Conservation (phyloP, 352 stramenopile species). For the Pythium scleroteichum region DNA sequence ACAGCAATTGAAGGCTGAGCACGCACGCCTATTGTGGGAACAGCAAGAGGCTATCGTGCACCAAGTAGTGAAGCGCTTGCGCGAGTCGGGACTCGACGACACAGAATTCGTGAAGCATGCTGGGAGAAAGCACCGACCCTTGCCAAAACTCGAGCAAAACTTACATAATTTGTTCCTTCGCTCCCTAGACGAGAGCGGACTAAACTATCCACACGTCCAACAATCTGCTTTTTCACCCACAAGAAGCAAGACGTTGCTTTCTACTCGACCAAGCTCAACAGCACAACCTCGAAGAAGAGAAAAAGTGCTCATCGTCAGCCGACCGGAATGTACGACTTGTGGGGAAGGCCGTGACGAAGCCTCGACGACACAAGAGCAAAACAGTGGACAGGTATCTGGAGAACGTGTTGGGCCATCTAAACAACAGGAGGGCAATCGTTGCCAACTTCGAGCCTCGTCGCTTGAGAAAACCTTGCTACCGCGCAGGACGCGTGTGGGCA, state of each 20-base stretch:
- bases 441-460: too few relatives aligned
- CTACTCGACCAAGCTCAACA: not conserved
- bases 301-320: conserved; percentile 11
- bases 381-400: not conserved
- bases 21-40: conserved; percentile 48
- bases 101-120: not conserved
- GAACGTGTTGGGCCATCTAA: too few relatives aligned
- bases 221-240: conserved; percentile 8
- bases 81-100: conserved; percentile 25
- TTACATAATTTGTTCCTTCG: conserved; percentile 53
- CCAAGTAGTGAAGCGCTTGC: conserved; percentile 58
- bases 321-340: not conserved
- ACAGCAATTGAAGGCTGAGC: conserved; percentile 41
- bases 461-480: too few relatives aligned
- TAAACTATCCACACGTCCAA: conserved; percentile 63
- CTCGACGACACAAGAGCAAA: not conserved
- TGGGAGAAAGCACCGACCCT: not conserved
- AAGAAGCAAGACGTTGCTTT: not conserved
- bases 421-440: too few relatives aligned
- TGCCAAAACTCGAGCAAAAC: conserved; percentile 42
- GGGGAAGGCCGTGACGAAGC: not conserved
- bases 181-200: conserved; percentile 58
- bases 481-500: too few relatives aligned
- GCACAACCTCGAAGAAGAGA: not conserved
- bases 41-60: conserved; percentile 62